These are phyloP conservation scores for Saitoella complicata DNA, from an alignment of 805 yeast species.

Conservation along the genomic window DNA sequence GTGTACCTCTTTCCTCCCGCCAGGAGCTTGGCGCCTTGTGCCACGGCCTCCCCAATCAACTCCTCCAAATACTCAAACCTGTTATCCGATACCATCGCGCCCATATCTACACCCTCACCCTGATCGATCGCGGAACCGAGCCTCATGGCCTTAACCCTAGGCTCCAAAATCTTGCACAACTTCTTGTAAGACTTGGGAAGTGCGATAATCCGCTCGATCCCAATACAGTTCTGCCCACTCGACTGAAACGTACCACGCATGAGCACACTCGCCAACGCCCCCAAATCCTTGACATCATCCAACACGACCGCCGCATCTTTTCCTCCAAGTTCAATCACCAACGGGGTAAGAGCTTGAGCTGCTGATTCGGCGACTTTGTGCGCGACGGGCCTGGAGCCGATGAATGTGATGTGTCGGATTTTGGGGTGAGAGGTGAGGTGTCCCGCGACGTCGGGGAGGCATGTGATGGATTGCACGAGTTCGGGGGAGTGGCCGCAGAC, in stretches of 20 bases:
- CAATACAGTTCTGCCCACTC: constrained; percentile 96
- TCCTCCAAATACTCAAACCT: constrained; percentile 54
- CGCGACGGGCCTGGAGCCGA: constrained; percentile 92
- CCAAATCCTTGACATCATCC: constrained; percentile 37
- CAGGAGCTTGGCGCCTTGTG: constrained; percentile 62
- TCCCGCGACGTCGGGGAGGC: constrained; percentile 83
- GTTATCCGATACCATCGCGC: constrained; percentile 76
- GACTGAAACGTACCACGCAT: constrained; percentile 95
- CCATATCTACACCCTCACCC: constrained; percentile 70
- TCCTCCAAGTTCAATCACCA: constrained; percentile 93
- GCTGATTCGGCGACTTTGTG: constrained; percentile 75
- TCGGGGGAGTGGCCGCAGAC: constrained; percentile 65
- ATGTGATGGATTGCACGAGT: constrained; percentile 72
- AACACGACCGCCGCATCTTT: constrained; percentile 81
- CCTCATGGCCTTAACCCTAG: constrained; percentile 46
- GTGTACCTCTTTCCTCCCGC: constrained; percentile 65
- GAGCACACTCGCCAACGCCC: constrained; percentile 54
- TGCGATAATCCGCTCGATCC: constrained; percentile 85
- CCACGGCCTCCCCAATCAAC: constrained; percentile 57
- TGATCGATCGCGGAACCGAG: constrained; percentile 89
- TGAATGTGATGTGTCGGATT: constrained; percentile 77
- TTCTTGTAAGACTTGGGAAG: constrained; percentile 50
- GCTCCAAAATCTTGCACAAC: constrained; percentile 39
- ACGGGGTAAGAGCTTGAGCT: constrained; percentile 74
- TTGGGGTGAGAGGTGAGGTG: constrained; percentile 71